Evolutionary conservation across 257 asterid species (phyloP).

Genomic region (Eucommia ulmoides): DNA sequence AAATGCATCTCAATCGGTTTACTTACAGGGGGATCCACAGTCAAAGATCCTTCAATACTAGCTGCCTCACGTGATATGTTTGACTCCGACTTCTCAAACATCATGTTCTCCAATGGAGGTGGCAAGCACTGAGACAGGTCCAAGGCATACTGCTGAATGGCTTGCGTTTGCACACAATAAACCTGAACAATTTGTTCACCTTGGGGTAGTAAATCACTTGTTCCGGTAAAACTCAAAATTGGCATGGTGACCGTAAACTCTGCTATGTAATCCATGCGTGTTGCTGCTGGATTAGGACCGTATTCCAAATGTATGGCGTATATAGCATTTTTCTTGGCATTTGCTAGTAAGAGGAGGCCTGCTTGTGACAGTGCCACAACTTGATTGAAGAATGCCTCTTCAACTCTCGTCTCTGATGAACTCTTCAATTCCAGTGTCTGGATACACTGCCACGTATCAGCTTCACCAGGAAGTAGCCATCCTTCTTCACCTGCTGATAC

Average conservation of each 20-base stretch:
- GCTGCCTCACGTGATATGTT: conserved; percentile 34
- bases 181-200: conserved; percentile 90
- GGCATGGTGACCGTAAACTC: conserved; percentile 97
- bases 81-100: conserved; percentile 55
- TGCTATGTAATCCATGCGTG: conserved; percentile 77
- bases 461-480: conserved; percentile 89
- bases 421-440: conserved; percentile 78
- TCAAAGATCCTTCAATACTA: conserved; percentile 31
- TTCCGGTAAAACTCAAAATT: conserved; percentile 92
- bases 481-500: conserved; percentile 92
- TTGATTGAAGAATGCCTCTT: conserved; percentile 94
- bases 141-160: conserved; percentile 94
- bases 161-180: conserved; percentile 95
- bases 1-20: conserved; percentile 35
- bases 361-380: conserved; percentile 81
- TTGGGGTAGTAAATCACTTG: conserved; percentile 63
- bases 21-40: conserved; percentile 35
- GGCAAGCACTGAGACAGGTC: conserved; percentile 91
- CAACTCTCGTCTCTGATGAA: conserved; percentile 43
- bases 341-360: conserved; percentile 72
- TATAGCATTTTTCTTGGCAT: conserved; percentile 89
- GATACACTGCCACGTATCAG: conserved; percentile 83
- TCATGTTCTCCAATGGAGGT: conserved; percentile 46
- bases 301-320: conserved; percentile 93
- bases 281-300: conserved; percentile 72